These are phyloP conservation scores for Serendipita vermifera DNA, from an alignment of 768 basidiomycete genomes.

Conservation along the genomic window DNA sequence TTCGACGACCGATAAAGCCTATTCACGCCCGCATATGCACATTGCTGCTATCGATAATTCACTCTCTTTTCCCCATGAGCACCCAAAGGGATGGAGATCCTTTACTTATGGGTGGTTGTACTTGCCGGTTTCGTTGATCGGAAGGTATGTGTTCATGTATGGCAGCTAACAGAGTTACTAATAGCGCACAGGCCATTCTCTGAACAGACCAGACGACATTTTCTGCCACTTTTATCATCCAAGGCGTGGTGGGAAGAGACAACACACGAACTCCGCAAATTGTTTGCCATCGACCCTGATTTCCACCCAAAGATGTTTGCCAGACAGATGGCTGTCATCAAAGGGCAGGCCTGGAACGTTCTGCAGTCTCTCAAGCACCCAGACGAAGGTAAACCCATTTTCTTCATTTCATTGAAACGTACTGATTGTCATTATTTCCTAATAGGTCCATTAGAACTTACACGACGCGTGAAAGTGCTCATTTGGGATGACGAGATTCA, in stretches of 20 bases:
- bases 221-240: constrained; percentile 68
- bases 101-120: constrained; percentile 86
- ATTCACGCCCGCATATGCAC: constrained; percentile 59
- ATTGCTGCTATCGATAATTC: constrained; percentile 92
- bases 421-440: constrained; percentile 13
- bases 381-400: constrained; percentile 48
- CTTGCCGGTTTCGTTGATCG: constrained; percentile 73
- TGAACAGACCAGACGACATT: constrained; percentile 65
- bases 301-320: constrained; percentile 86
- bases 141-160: constrained; percentile 27
- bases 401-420: neutral
- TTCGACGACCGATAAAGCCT: neutral
- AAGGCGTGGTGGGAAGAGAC: constrained; percentile 88
- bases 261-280: constrained; percentile 55
- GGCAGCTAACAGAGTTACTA: constrained; percentile 5
- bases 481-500: constrained; percentile 85
- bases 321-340: constrained; percentile 85
- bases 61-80: constrained; percentile 81
- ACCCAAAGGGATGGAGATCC: constrained; percentile 62
- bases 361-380: constrained; percentile 68
- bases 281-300: constrained; percentile 72
- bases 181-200: constrained; percentile 48
- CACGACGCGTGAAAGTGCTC: constrained; percentile 63
- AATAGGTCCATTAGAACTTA: constrained; percentile 77
- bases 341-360: constrained; percentile 87